Base-by-base conservation (phyloP, 2,329 filamentous ascomycete species). In the Fusarium tanahbumbuense region DNA sequence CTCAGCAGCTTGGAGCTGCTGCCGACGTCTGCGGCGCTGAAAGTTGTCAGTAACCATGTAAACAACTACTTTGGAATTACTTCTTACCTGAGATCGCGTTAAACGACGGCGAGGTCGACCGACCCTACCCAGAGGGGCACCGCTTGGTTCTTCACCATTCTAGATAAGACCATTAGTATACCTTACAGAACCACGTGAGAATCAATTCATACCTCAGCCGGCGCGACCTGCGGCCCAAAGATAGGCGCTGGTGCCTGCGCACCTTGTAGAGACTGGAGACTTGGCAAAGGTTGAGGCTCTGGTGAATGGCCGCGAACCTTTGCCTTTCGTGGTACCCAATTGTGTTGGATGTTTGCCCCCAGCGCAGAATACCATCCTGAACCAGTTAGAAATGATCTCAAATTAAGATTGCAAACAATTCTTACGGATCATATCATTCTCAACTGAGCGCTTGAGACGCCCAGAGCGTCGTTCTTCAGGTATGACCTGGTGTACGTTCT, bases 1-100 rank as follows among this genome's bases (percentile, higher is more conserved):
- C 28, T 13, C 28, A 30, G 28, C 28, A 30, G 28, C 6, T 13
- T 30, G 28, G 28, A 30, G 28, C 12, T 30, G 28, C 28, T 30
- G 1, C 1, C 28, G 18, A 0, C 34, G 18, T 1, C 34, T 7
- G 18, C 34, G 34, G 5, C 34, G 34, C 34, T 37, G 3, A 6
- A 37, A 37, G 10, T 6, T 37, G 10, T 37, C 18, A n/a, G 34
- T 37, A 37, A 37, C 34, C 4, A 11, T 7, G 18, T n/a, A n/a
- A 6, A 6, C 34, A n/a, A 37, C 10, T 7, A 37, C 34, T 37
- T 18, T 4, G 10, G 34, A 37, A 37, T 37, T n/a, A 37, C 3
- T 37, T 37, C 34, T 37, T 37, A 37, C 34, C 3, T 37, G 34
- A 6, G 18, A 0, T 7, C 2, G 3, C 4, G 34, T 4, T 5